Evolutionary conservation across 805 yeast species (phyloP).

Genomic region (Sugiyamaella floridensis): DNA sequence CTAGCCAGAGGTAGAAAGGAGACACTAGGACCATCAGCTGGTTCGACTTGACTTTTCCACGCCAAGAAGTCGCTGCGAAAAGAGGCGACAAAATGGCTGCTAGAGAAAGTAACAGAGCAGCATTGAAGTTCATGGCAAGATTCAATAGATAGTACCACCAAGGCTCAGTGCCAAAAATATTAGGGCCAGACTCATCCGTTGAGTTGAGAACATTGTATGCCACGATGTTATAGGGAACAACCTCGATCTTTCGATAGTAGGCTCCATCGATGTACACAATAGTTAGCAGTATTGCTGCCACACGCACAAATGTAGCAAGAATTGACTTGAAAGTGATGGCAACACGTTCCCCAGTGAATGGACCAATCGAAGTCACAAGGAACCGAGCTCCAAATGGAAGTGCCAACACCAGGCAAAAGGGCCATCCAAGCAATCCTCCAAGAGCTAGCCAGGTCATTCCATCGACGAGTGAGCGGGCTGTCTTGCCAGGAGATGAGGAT

Average conservation of each 20-base stretch:
- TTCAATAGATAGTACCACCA: slow-evolving; percentile 63
- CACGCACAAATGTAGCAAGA: slow-evolving; percentile 18
- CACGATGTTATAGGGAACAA: slow-evolving; percentile 79
- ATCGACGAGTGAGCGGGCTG: slow-evolving; percentile 5
- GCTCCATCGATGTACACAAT: slow-evolving; percentile 39
- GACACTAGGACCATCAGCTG: slow-evolving; percentile 24
- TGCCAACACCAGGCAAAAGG: slow-evolving; percentile 64
- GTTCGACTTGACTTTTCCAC: slow-evolving; percentile 8
- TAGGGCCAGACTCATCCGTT: slow-evolving; percentile 69
- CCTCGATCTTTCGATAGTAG: slow-evolving; percentile 51
- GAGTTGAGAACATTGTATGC: slow-evolving; percentile 72
- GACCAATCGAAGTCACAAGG: slow-evolving; percentile 4
- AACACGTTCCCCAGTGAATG: slow-evolving; percentile 13
- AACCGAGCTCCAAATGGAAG: slow-evolving; percentile 48
- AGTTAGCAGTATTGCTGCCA: slow-evolving; percentile 20
- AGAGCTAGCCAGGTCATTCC: slow-evolving; percentile 39
- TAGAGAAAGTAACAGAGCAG: slow-evolving; percentile 29
- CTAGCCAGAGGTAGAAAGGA: slow-evolving; percentile 62
- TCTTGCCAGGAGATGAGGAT: neutral
- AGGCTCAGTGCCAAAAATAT: slow-evolving; percentile 85
- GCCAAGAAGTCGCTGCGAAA: neutral
- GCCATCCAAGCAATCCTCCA: slow-evolving; percentile 91
- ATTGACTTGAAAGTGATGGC: slow-evolving; percentile 14
- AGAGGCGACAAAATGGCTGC: slow-evolving; percentile 6
- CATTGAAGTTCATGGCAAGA: slow-evolving; percentile 67